Conservation (phyloP, 495 filamentous ascomycete species). For the Tuber umbilicatum region DNA sequence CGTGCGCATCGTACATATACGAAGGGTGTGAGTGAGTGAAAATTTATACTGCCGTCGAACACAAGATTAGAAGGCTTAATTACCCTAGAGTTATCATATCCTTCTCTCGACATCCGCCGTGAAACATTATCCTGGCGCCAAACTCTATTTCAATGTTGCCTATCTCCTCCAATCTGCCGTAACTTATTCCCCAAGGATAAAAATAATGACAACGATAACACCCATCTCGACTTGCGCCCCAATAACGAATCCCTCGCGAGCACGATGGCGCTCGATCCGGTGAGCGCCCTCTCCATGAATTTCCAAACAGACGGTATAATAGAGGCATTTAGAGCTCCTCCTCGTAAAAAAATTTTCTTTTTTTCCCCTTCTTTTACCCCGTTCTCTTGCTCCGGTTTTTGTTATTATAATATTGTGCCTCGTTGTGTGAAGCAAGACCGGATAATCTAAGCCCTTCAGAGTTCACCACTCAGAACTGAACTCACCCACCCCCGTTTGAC, state of each 20-base stretch:
- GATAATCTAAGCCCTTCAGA: neutral
- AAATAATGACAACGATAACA: neutral
- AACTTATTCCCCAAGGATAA: neutral
- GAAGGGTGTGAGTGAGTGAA: neutral
- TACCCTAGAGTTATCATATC: neutral
- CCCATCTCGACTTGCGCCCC: neutral
- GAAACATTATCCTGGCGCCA: neutral
- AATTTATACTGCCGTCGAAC: neutral
- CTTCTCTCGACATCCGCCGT: neutral
- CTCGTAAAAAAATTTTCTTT: too few relatives aligned
- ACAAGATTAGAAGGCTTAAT: neutral
- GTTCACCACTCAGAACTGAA: neutral
- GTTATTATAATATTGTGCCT: neutral
- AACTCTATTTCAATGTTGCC: neutral
- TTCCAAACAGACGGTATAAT: neutral
- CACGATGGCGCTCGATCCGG: neutral
- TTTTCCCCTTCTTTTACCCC: too few relatives aligned
- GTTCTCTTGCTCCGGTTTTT: neutral
- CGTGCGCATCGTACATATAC: too few relatives aligned
- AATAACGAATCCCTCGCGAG: neutral
- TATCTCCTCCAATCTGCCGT: neutral
- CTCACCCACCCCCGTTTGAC: neutral
- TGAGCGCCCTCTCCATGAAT: neutral
- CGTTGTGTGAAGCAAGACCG: neutral
- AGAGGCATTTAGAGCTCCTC: neutral